Evolutionary conservation across 345 rosid species (phyloP).

Genomic region (Gossypium ekmanianum): DNA sequence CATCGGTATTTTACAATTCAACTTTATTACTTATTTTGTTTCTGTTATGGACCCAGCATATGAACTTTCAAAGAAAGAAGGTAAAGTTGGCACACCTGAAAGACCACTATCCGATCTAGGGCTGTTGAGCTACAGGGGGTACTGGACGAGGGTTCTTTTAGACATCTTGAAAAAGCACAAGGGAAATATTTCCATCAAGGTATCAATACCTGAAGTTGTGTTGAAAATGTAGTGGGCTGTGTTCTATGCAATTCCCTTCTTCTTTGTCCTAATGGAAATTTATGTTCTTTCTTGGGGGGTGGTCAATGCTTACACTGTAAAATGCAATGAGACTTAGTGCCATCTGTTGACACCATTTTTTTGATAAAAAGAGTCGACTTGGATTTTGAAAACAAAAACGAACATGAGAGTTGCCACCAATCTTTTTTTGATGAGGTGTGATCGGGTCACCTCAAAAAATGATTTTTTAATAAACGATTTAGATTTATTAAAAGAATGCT

Average conservation of each 20-base stretch:
- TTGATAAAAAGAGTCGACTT: too few relatives aligned
- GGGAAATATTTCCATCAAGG: slow-evolving; percentile 98
- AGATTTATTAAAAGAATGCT: too few relatives aligned
- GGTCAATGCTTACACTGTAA: neutral
- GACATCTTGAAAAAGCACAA: slow-evolving; percentile 98
- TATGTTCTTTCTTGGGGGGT: too few relatives aligned
- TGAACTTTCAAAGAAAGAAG: slow-evolving; percentile 98
- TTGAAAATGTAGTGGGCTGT: neutral
- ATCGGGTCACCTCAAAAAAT: too few relatives aligned
- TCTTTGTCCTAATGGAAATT: neutral
- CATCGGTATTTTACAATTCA: too few relatives aligned
- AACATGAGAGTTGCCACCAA: too few relatives aligned
- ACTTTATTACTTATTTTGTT: too few relatives aligned
- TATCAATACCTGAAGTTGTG: slow-evolving; percentile 19
- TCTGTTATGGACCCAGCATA: slow-evolving; percentile 51
- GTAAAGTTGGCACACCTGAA: slow-evolving; percentile 75
- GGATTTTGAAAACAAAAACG: too few relatives aligned
- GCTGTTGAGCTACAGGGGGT: slow-evolving; percentile 88
- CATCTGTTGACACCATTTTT: too few relatives aligned
- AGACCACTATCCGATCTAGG: slow-evolving; percentile 65
- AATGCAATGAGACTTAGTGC: neutral
- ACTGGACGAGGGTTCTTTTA: slow-evolving; percentile 91
- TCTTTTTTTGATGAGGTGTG: too few relatives aligned
- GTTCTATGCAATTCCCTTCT: neutral
- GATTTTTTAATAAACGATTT: too few relatives aligned